Evolutionary conservation across 495 filamentous ascomycete species (phyloP).

Genomic region (Penicillium riverlandense): DNA sequence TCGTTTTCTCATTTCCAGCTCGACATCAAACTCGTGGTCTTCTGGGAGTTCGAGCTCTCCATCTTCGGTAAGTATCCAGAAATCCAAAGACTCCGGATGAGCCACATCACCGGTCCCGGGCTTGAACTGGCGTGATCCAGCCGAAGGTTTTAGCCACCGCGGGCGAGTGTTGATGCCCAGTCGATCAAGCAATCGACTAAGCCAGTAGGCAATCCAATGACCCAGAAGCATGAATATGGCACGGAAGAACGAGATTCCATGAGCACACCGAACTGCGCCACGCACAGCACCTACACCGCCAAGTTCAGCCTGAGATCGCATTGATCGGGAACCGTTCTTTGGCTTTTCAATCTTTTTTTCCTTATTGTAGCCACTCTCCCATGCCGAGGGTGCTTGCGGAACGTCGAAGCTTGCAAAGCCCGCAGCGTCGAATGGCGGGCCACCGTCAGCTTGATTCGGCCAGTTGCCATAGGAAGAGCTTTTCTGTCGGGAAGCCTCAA

Average conservation of each 20-base stretch:
- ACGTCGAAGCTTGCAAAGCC: constrained; percentile 28
- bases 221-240: constrained; percentile 62
- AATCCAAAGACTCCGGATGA: constrained; percentile 38
- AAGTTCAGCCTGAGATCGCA: constrained; percentile 30
- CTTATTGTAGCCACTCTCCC: constrained; percentile 59
- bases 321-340: constrained; percentile 35
- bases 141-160: constrained; percentile 46
- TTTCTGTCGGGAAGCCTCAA: constrained; percentile 32
- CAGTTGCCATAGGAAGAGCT: constrained; percentile 13
- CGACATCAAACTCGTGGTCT: constrained; percentile 65
- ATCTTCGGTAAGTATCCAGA: constrained; percentile 52
- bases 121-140: constrained; percentile 15
- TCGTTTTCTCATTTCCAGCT: constrained; percentile 59
- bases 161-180: constrained; percentile 59
- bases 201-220: constrained; percentile 48
- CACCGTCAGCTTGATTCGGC: constrained; percentile 21
- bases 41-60: constrained; percentile 50
- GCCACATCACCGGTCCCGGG: constrained; percentile 5
- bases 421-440: constrained; percentile 19
- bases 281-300: constrained; percentile 74
- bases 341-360: constrained; percentile 53
- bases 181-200: constrained; percentile 46
- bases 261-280: constrained; percentile 61
- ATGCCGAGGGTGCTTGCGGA: constrained; percentile 19
- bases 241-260: constrained; percentile 66